phyloP scores from a whole-genome alignment of 1,139 yeast genomes.

The Yamadazyma diddensiae region DNA sequence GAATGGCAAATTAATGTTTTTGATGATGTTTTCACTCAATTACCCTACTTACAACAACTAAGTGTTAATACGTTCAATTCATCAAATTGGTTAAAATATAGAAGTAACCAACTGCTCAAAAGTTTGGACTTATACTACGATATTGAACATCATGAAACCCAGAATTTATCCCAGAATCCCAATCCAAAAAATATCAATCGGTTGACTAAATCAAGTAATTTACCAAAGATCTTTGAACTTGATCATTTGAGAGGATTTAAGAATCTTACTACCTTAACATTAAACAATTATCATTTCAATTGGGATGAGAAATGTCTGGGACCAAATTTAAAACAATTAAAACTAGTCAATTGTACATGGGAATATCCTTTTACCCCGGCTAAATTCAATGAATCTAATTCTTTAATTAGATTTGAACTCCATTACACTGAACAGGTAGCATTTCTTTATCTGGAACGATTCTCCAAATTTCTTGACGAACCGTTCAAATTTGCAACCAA shows the following conservation, averaged over 20 bases:
- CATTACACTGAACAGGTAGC: constrained; percentile 27
- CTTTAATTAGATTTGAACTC: constrained; percentile 23
- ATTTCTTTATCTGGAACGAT: constrained; percentile 38
- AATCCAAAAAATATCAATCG: constrained; percentile 20
- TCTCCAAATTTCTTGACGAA: constrained; percentile 24
- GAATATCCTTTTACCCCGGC: constrained; percentile 39
- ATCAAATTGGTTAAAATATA: constrained; percentile 43
- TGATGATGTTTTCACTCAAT: constrained; percentile 16
- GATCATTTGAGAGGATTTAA: constrained; percentile 28
- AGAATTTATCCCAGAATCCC: constrained; percentile 10
- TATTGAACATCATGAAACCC: constrained; percentile 21
- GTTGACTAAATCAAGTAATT: constrained; percentile 14
- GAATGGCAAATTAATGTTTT: constrained; percentile 42
- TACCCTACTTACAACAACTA: constrained; percentile 23
- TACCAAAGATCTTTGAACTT: constrained; percentile 29
- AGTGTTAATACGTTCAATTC: constrained; percentile 34
- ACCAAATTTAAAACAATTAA: constrained; percentile 13
- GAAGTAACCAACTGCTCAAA: constrained; percentile 18
- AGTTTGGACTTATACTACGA: constrained; percentile 28
- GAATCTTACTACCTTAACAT: constrained; percentile 19
- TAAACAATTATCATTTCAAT: constrained; percentile 32
- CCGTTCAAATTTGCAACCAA: constrained; percentile 17
- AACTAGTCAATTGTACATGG: constrained; percentile 40
- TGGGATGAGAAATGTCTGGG: constrained; percentile 21
- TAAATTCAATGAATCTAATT: constrained; percentile 28